Evolutionary conservation across 1,284 basidiomycete genomes (phyloP), one percentile per base, ranked within the genome.

Genomic region (Coniophora puteana): DNA sequence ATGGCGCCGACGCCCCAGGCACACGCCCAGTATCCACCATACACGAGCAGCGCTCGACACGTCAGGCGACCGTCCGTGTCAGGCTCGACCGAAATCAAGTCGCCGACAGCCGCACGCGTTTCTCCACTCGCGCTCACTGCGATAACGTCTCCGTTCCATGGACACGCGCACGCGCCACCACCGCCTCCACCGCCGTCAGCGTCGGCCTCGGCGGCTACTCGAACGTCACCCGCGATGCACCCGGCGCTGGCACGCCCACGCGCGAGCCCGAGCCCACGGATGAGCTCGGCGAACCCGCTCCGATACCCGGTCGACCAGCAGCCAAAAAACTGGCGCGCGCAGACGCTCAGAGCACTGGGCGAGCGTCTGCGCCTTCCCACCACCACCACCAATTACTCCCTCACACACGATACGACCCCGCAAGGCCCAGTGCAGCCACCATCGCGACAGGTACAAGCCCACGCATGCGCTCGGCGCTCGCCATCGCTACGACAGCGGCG

Each of bases 291-390:
- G n/a, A n/a, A n/a, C n/a, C n/a, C n/a, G n/a, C n/a, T n/a, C n/a
- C n/a, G n/a, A n/a, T 60, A 48, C 47, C 62, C 62, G 44, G 34
- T 59, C 34, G 62, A 63, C 2, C 1, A 44, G 24, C 65, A 67
- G 64, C 48, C 72, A 75, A 75, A 75, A 75, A 75, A 74, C 67
- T 69, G 25, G 61, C 55, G 40, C 64, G 71, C 72, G 72, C 72
- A 73, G 72, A 72, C 66, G 69, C 60, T 57, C 59, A 63, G 54
- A 46, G 58, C 51, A 62, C 71, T 64, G 72, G 70, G 71, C 68
- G 68, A 49, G 66, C 67, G 69, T 70, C 71, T 75, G 73, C 71
- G 72, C 72, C 58, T n/a, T n/a, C n/a, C n/a, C n/a, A n/a, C n/a
- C n/a, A n/a, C n/a, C 38, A 43, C n/a, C n/a, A n/a, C n/a, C n/a